Evolutionary conservation across 2,329 filamentous ascomycete genomes (phyloP).

Genomic region (Colletotrichum filicis): DNA sequence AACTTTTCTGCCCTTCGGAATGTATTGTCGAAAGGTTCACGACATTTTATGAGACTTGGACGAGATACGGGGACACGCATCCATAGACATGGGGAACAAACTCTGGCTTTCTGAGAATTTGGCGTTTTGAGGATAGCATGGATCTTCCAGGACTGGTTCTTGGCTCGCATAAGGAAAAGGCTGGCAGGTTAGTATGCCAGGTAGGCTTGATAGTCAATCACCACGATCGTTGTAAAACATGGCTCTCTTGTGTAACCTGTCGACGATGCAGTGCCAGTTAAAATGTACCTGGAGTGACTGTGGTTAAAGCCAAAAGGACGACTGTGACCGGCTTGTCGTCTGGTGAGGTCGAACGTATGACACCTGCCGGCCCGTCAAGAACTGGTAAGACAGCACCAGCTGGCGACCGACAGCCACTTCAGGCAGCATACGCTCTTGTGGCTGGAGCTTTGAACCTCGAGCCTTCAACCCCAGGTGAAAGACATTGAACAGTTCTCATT

Average conservation of each 20-base stretch:
- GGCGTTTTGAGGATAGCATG: conserved; percentile 26
- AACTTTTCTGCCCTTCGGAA: conserved; percentile 18
- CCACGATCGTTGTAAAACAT: conserved; percentile 10
- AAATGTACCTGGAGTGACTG: too few species aligned
- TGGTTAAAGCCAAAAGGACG: not conserved
- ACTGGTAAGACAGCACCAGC: not conserved
- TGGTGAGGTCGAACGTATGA: not conserved
- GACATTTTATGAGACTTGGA: conserved; percentile 32
- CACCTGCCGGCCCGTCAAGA: not conserved
- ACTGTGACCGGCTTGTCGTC: not conserved
- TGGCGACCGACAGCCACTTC: conserved; percentile 6
- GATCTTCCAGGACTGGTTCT: conserved; percentile 30
- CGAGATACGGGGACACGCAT: conserved; percentile 22
- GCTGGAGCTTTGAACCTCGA: conserved; percentile 20
- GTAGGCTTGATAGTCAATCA: conserved; percentile 19
- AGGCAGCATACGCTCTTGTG: conserved; percentile 20
- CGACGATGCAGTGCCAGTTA: not conserved
- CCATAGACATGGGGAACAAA: conserved; percentile 19
- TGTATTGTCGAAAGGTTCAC: conserved; percentile 13
- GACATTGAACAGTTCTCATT: not conserved
- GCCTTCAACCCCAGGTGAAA: conserved; percentile 22
- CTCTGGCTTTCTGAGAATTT: conserved; percentile 27
- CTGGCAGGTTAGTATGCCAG: conserved; percentile 11
- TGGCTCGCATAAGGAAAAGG: conserved; percentile 17
- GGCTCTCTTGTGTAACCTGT: not conserved